Evolutionary conservation across 2,329 filamentous ascomycete species (phyloP).

Genomic region (Coleophoma eucalyptorum): DNA sequence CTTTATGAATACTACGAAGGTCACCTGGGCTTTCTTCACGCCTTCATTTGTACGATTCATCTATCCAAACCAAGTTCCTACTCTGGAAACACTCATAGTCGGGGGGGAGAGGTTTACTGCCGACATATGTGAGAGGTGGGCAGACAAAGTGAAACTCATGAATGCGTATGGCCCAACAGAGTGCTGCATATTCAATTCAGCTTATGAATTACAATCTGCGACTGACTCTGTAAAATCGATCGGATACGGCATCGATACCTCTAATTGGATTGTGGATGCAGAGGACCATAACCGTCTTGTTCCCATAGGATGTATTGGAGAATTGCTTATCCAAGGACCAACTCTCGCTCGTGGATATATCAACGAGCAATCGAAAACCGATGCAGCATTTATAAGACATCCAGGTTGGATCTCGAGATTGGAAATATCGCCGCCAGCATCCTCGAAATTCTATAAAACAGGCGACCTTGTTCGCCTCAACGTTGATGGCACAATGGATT

Average conservation of each 20-base stretch:
- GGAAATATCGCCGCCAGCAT: too few species aligned
- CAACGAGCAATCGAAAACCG: constrained; percentile 51
- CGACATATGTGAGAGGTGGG: too few species aligned
- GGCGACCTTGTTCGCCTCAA: background rate
- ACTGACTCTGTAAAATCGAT: constrained; percentile 9
- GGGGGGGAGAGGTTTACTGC: too few species aligned
- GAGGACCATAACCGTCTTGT: constrained; percentile 13
- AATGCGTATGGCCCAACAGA: constrained; percentile 36
- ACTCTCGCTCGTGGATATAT: constrained; percentile 60
- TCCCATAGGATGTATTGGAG: constrained; percentile 22
- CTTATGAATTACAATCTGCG: too few species aligned
- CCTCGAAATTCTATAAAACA: background rate
- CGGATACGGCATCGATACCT: too few species aligned
- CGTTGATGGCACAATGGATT: background rate
- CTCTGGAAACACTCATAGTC: constrained; percentile 27
- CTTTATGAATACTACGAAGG: constrained; percentile 22
- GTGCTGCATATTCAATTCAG: too few species aligned
- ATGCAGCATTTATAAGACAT: constrained; percentile 51
- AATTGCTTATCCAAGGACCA: constrained; percentile 37
- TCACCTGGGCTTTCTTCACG: constrained; percentile 19
- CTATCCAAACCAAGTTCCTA: constrained; percentile 19
- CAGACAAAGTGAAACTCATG: too few species aligned
- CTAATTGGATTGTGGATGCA: constrained; percentile 35
- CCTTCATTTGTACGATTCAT: constrained; percentile 24
- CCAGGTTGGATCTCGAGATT: constrained; percentile 43